Base-by-base conservation (phyloP, 1,284 basidiomycete species). In the Melampsora allii-populina region DNA sequence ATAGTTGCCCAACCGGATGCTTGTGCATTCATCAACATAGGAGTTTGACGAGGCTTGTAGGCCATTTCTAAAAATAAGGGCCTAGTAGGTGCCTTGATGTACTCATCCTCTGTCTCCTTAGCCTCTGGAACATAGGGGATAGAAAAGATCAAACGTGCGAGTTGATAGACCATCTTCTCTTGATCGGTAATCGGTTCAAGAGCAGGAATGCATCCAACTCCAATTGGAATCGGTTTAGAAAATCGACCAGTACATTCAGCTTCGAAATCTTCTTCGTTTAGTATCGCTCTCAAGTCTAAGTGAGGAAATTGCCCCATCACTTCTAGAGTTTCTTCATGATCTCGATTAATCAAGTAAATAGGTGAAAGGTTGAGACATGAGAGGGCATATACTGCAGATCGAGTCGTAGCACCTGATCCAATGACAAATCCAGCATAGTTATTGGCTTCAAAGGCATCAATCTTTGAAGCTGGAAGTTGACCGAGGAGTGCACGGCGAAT, bases 31-130 rank as follows among this genome's bases (percentile, higher is more conserved):
- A 56, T 56, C 27, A 56, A 21, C 53, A 56, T 56, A 56, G 53
- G 53, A 56, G 53, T 56, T 56, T 56, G 53, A 56, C 53, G 53
- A 24, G 53, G 53, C 27, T 56, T 56, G 19, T 56, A 56, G 53
- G 53, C 53, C 53, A 56, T 56, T 29, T 56, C 53, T n/a, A 56
- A 56, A 29, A 56, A 56, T 21, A 56, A 7, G 9, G 53, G 53
- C 3, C 27, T 56, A 24, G n/a, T 21, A 56, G n/a, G 53, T 14
- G 39, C 39, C 39, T 42, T 42, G 39, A 42, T 42, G 14, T 14
- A 42, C 10, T 42, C 39, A 42, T 42, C 39, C 12, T 42, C 12
- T 14, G 39, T 42, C 3, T 42, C 12, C 14, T 42, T 42, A 12
- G 39, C 39, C 39, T 42, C 39, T 42, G 39, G 39, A 42, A 42